A percentile compares a stretch with the other conserved stretches of the same genome.
Evolutionary conservation across 2,329 filamentous ascomycete genomes (phyloP).

Genomic region (Pyricularia grisea): DNA sequence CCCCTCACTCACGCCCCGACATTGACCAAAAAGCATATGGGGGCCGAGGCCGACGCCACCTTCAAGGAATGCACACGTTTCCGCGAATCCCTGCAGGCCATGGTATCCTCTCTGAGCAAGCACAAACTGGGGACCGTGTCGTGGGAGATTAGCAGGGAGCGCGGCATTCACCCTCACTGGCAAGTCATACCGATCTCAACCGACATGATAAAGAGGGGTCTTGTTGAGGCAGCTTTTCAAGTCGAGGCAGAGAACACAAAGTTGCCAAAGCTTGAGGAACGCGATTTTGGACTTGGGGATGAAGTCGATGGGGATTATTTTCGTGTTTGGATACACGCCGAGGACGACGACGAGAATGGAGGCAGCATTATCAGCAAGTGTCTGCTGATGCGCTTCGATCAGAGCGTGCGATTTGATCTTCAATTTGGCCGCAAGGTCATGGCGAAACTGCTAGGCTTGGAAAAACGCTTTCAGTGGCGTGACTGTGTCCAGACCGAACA

Average conservation of each 20-base stretch:
- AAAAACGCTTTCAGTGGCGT: slow-evolving; percentile 74
- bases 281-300: slow-evolving; percentile 39
- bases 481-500: slow-evolving; percentile 68
- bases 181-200: slow-evolving; percentile 75
- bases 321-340: slow-evolving; percentile 70
- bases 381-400: slow-evolving; percentile 64
- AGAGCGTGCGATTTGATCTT: slow-evolving; percentile 71
- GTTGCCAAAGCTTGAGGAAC: slow-evolving; percentile 40
- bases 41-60: slow-evolving; percentile 48
- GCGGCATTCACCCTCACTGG: slow-evolving; percentile 87
- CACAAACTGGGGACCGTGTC: slow-evolving; percentile 71
- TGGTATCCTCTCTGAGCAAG: slow-evolving; percentile 52
- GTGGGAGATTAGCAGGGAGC: slow-evolving; percentile 79
- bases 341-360: slow-evolving; percentile 27
- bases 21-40: slow-evolving; percentile 48
- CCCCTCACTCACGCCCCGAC: slow-evolving; percentile 76
- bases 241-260: slow-evolving; percentile 72
- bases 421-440: slow-evolving; percentile 85
- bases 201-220: slow-evolving; percentile 56
- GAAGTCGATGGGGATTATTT: slow-evolving; percentile 60
- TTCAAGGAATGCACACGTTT: slow-evolving; percentile 79
- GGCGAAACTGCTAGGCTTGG: slow-evolving; percentile 75
- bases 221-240: slow-evolving; percentile 82
- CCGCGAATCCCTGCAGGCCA: slow-evolving; percentile 64
- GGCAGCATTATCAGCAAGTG: slow-evolving; percentile 51